phyloP scores from a whole-genome alignment of 2,329 filamentous ascomycete genomes.

The Cladosporium sphaerospermum region DNA sequence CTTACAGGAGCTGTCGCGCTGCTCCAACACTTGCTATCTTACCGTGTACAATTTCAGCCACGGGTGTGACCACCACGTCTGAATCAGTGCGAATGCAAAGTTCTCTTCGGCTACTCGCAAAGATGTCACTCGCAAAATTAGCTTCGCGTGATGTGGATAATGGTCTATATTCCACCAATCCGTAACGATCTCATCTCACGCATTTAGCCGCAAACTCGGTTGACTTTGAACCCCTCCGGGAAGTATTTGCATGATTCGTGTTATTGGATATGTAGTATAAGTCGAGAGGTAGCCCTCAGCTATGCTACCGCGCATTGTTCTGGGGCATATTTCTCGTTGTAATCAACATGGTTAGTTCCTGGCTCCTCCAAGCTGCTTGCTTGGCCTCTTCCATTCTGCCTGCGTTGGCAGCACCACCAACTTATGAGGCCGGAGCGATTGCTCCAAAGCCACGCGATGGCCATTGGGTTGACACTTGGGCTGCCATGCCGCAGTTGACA shows the following conservation, averaged over 20 bases:
- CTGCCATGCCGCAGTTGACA: conserved; percentile 59
- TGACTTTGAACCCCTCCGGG: conserved; percentile 6
- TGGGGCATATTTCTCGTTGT: neutral
- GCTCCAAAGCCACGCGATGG: conserved; percentile 20
- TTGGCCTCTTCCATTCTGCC: conserved; percentile 1
- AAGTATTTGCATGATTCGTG: neutral
- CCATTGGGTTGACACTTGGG: conserved; percentile 60
- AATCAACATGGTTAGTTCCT: neutral
- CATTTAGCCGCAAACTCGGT: conserved; percentile 10
- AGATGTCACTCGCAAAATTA: too few species aligned
- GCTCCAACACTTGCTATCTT: too few species aligned
- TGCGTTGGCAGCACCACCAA: conserved; percentile 4
- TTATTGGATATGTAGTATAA: too few species aligned
- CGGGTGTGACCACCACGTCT: too few species aligned
- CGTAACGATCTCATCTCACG: neutral
- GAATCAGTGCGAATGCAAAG: too few species aligned
- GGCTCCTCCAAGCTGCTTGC: neutral
- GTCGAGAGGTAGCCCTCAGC: too few species aligned
- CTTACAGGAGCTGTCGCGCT: too few species aligned
- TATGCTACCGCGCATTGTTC: too few species aligned
- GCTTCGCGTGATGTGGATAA: neutral
- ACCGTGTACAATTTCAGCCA: too few species aligned
- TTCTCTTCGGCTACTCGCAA: too few species aligned
- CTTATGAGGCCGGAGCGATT: neutral
- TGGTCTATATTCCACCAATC: conserved; percentile 8